Conservation (phyloP, 352 stramenopile genomes). For the Phytophthora foliorum region DNA sequence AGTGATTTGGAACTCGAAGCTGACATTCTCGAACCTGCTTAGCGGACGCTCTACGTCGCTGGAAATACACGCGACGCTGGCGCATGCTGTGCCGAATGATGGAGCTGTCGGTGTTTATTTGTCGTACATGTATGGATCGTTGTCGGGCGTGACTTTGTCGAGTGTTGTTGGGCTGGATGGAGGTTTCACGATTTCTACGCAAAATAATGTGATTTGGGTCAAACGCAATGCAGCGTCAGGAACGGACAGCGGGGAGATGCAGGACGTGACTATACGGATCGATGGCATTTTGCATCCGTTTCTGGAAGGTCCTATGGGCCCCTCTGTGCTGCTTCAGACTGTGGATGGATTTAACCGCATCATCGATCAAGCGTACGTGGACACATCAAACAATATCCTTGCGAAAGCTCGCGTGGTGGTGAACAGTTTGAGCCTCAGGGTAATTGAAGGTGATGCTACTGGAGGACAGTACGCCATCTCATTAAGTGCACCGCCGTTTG, state of each 20-base stretch:
- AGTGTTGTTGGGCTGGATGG: conserved; percentile 43
- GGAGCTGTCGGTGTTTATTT: conserved; percentile 58
- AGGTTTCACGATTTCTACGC: conserved; percentile 21
- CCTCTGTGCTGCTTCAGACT: conserved; percentile 58
- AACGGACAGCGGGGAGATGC: conserved; percentile 31
- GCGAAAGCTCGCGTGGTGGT: conserved; percentile 51
- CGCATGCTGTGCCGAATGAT: conserved; percentile 45
- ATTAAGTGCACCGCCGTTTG: conserved; percentile 53
- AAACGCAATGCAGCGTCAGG: conserved; percentile 31
- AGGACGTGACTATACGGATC: conserved; percentile 42
- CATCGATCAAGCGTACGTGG: conserved; percentile 65
- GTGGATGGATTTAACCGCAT: conserved; percentile 45
- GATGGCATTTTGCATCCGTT: conserved; percentile 50
- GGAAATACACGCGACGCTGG: conserved; percentile 37
- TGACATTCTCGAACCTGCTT: conserved; percentile 39
- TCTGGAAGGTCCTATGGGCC: conserved; percentile 66
- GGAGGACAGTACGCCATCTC: conserved; percentile 49
- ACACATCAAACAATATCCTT: conserved; percentile 47
- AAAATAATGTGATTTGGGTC: conserved; percentile 37
- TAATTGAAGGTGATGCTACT: conserved; percentile 38
- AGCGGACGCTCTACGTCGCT: conserved; percentile 53
- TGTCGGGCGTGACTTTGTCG: conserved; percentile 31
- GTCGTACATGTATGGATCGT: conserved; percentile 55
- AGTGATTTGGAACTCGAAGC: conserved; percentile 31
- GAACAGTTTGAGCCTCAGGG: conserved; percentile 32